Base-by-base conservation (phyloP, 768 basidiomycete genomes). In the Exsudoporus frostii region DNA sequence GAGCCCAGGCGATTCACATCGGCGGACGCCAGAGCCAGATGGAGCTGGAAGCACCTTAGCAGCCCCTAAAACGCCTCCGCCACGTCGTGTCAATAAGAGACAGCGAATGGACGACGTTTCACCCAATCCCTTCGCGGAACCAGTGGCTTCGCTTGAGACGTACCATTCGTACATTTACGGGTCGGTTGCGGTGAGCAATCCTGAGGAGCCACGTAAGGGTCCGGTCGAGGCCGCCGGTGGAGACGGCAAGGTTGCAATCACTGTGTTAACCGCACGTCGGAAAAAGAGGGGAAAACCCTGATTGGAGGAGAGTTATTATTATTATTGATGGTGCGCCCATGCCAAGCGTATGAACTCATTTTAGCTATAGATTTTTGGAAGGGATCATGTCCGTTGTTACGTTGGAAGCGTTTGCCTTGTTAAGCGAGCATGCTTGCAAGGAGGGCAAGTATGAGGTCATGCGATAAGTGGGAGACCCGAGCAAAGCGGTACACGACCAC, bases 111-210 rank as follows among this genome's bases (percentile, higher is more conserved):
- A 71, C 11, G 83, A 84, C 39, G 68, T 80, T 25, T 83, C 85
- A 44, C 84, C 85, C 38, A 86, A 85, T 62, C 80, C 82, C 19
- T 86, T 85, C 65, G 76, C 82, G 8, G 86, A 88, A 61, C 84
- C 85, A 7, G 78, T 78, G 46, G 74, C 80, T 33, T 83, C 81
- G 32, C 69, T 78, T 39, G 83, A 83, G 66, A 84, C 81, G 46
- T 88, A 88, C 67, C 51, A 66, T n/a, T 68, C 74, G 45, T 70
- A 81, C 63, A 80, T 89, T 27, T 85, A 83, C 64, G 86, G 86
- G 25, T 64, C 73, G n/a, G 67, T 81, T 41, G 55, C 52, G 39
- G 82, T 86, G 44, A 73, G 73, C 53, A 87, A 88, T 60, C 61
- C 73, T 19, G 66, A 66, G 5, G 63, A 62, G 53, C 60, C 65